Base-by-base conservation (phyloP, 139 green algal species). In the Ettlia oleoabundans region DNA sequence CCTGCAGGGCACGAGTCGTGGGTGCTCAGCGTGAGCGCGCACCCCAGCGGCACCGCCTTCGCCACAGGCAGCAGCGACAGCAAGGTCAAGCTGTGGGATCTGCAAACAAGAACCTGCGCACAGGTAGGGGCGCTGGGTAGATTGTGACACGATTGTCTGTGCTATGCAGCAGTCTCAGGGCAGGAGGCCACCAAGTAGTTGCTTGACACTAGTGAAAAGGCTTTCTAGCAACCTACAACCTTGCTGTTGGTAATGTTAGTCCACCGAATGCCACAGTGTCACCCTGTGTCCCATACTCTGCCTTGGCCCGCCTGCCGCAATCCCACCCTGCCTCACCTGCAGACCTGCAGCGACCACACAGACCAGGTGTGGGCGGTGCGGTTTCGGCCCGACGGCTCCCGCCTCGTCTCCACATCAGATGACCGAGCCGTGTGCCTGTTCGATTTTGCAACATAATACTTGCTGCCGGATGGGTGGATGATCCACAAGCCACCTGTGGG, bases 11-110 rank as follows among this genome's bases (percentile, higher is more conserved):
- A 98, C 83, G 90, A 94, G 76, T 96, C 92, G 0, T 98, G 95
- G 95, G 95, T 98, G 62, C 80, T 98, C 38, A 86, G 71, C 4
- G 93, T 98, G 63, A 88, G 87, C 9, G 86, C 86, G 18, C 92
- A 96, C 83, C 94, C 95, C 6, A 80, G 85, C 68, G 94, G 94
- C 30, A 79, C 61, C 2, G 65, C 78, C 13, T 94, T 96, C 86
- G 93, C 87, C 26, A 96, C 90, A 19, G 88, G 89, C n/a, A 93
- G 88, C 68, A 92, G 83, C 62, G 95, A 98, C 82, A 77, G 77
- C 33, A 94, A 93, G 66, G 90, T 97, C 47, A 95, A 94, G 87
- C 84, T 98, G 82, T 98, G 94, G 94, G 95, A 98, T 82, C 68
- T 98, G 62, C 51, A 70, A 3, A 91, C 88, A 10, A 80, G 94